A percentile compares a stretch with the other conserved stretches of the same genome.
These are phyloP conservation scores for Rhizomucor miehei DNA, from an alignment of 371 early-diverging fungal genomes.

Conservation along the genomic window DNA sequence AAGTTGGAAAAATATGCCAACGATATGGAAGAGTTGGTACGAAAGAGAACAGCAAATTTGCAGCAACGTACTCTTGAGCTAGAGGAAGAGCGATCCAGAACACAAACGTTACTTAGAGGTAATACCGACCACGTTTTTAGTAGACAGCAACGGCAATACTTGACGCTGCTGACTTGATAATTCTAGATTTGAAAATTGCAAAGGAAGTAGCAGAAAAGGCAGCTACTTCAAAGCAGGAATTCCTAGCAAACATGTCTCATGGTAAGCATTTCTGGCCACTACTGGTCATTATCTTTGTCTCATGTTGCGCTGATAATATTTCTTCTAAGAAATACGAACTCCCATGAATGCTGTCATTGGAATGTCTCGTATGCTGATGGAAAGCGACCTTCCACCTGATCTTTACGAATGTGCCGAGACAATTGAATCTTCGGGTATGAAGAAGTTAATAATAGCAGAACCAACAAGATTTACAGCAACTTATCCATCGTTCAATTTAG, in stretches of 20 bases:
- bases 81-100: slow-evolving; percentile 47
- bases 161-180: not conserved
- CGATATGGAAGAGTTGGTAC: slow-evolving; percentile 52
- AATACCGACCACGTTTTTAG: no score
- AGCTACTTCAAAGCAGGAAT: slow-evolving; percentile 50
- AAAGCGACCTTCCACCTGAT: slow-evolving; percentile 36
- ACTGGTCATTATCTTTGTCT: not conserved
- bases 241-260: slow-evolving; percentile 50
- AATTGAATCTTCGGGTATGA: slow-evolving; percentile 36
- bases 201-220: slow-evolving; percentile 55
- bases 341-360: slow-evolving; percentile 54
- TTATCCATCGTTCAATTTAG: no score
- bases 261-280: slow-evolving; percentile 14
- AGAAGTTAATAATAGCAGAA: no score
- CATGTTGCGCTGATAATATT: no score
- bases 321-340: slow-evolving; percentile 26
- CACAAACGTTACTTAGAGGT: slow-evolving; percentile 34
- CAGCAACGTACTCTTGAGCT: slow-evolving; percentile 49
- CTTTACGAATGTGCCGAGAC: slow-evolving; percentile 44
- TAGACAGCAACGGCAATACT: no score
- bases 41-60: slow-evolving; percentile 43
- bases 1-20: slow-evolving; percentile 53
- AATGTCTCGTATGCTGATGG: slow-evolving; percentile 43
- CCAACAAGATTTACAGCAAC: no score
- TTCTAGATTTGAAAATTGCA: slow-evolving; percentile 40